Base-by-base conservation (phyloP, 305 asterid genomes). In the Andrographis paniculata region DNA sequence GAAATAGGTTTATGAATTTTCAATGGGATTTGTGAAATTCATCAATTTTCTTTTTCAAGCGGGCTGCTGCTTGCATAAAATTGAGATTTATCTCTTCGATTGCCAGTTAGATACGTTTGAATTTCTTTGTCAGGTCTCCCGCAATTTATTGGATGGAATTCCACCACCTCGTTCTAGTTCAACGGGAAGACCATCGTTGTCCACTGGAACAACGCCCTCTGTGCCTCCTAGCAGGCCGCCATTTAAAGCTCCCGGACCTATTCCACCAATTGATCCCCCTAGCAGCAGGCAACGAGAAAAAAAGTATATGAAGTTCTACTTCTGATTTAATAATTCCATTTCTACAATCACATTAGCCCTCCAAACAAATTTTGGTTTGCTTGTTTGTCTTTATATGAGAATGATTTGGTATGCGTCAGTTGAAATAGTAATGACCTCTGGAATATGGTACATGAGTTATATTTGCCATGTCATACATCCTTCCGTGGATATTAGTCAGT, bases 191-290 rank as follows among this genome's bases (percentile, higher is more conserved):
- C 60, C 84, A 17, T 69, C 86, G 20, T 64, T 76, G 71, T 78
- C 95, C 39, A 73, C 46, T 58, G 73, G 80, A 28, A 69, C 78
- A 21, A 50, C 54, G 6, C 78, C 86, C n/a, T 52, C 82, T 22
- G 53, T 71, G 54, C 87, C 91, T 65, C 68, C 83, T 47, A 66
- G 74, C 61, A 76, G 74, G 56, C 64, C 77, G 24, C 60, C 78
- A 5, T 53, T 66, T 53, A 84, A 69, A 65, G 67, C 87, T 52
- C 73, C 81, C 37, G 56, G 52, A 33, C 78, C 91, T 48, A 64
- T 82, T 44, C 87, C 96, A 30, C 84, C 80, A 14, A 71, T 78
- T 62, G 88, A 82, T 67, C 95, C 82, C 52, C 83, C 94, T 55
- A 48, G 68, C 66, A 72, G 68, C 76, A 59, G 67, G 59, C 83